Conservation (phyloP, 2,329 filamentous ascomycete genomes). For the Rhynchosporium secalis region DNA sequence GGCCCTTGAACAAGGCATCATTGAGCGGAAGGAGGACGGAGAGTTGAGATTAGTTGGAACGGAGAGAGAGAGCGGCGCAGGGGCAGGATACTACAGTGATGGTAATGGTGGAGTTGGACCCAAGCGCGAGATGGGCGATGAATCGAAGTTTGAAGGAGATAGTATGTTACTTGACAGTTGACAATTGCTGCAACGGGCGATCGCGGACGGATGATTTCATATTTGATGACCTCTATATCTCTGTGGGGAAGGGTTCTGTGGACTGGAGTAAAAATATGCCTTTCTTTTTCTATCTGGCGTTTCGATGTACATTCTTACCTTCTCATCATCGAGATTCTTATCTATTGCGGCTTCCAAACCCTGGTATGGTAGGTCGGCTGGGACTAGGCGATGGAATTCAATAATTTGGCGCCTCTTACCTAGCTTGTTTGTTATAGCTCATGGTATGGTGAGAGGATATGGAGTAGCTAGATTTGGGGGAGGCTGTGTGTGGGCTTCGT, state of each 20-base stretch:
- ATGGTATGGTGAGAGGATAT: too few relatives aligned
- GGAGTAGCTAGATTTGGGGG: too few relatives aligned
- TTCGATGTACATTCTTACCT: not conserved
- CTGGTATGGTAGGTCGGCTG: too few relatives aligned
- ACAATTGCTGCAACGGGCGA: slow-evolving; percentile 14
- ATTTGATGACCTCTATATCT: not conserved
- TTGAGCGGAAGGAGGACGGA: slow-evolving; percentile 56
- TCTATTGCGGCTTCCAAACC: too few relatives aligned
- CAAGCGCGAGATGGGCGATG: slow-evolving; percentile 33
- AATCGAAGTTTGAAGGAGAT: slow-evolving; percentile 30
- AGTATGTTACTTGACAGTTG: slow-evolving; percentile 35
- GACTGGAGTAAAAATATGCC: slow-evolving; percentile 8
- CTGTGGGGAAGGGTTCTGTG: too few relatives aligned
- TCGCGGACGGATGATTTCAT: slow-evolving; percentile 6
- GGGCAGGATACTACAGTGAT: slow-evolving; percentile 39
- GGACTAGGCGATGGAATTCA: too few relatives aligned
- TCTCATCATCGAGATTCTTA: too few relatives aligned
- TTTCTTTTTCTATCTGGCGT: not conserved
- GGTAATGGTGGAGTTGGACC: slow-evolving; percentile 31
- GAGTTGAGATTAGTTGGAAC: slow-evolving; percentile 56
- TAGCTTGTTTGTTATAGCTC: too few relatives aligned
- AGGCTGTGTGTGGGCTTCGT: too few relatives aligned
- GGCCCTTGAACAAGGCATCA: slow-evolving; percentile 64
- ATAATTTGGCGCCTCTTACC: too few relatives aligned
- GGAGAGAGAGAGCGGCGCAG: slow-evolving; percentile 39